A percentile compares a stretch with the other conserved stretches of the same genome.
Conservation (phyloP, 257 asterid species). For the Solanum pennellii region DNA sequence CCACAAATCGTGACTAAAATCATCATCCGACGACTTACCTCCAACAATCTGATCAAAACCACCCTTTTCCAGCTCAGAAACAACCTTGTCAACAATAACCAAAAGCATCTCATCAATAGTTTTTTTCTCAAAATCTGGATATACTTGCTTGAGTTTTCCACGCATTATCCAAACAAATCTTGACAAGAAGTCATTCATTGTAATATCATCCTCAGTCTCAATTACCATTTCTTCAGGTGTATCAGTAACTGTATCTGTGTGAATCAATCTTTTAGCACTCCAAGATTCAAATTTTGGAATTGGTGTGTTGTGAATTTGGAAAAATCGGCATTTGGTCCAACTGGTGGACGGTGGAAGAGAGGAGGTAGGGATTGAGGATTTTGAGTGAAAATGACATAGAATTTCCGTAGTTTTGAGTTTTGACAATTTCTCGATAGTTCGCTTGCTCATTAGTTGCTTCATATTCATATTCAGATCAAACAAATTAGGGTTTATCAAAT, state of each 20-base stretch:
- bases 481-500: background rate
- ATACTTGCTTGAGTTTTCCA: background rate
- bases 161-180: background rate
- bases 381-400: constrained; percentile 17
- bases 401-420: constrained; percentile 19
- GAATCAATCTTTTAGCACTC: constrained; percentile 16
- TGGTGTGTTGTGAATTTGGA: background rate
- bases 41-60: too few relatives aligned
- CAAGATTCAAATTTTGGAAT: background rate
- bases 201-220: too few relatives aligned
- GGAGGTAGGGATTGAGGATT: constrained; percentile 5
- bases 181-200: background rate
- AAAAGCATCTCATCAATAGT: background rate
- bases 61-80: too few relatives aligned
- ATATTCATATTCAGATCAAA: constrained; percentile 17
- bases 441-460: constrained; percentile 31
- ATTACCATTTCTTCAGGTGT: constrained; percentile 1
- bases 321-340: background rate
- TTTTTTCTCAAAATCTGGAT: background rate
- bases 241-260: constrained; percentile 30
- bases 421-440: constrained; percentile 13
- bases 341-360: background rate
- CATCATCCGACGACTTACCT: too few relatives aligned
- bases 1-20: too few relatives aligned
- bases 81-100: background rate